Evolutionary conservation across 305 asterid genomes (phyloP).

Genomic region (Solanum aculeatissimum): DNA sequence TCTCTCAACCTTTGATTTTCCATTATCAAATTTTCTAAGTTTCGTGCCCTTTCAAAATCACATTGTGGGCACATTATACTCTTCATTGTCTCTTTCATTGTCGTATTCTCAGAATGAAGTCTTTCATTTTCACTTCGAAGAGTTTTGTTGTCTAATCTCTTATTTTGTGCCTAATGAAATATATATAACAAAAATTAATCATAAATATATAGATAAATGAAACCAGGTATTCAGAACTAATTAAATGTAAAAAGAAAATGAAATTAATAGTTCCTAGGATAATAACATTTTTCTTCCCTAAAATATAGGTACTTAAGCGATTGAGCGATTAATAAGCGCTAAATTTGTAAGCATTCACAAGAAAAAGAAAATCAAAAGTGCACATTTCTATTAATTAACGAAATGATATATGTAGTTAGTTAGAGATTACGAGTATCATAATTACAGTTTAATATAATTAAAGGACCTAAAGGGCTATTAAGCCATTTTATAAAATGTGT

Average conservation of each 20-base stretch:
- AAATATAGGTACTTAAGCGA: neutral
- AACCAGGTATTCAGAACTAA: neutral
- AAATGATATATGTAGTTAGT: too few species aligned
- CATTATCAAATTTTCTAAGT: slow-evolving; percentile 24
- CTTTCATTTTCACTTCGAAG: slow-evolving; percentile 44
- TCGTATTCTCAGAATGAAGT: slow-evolving; percentile 40
- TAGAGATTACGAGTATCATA: too few species aligned
- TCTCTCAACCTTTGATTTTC: slow-evolving; percentile 47
- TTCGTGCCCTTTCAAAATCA: slow-evolving; percentile 25
- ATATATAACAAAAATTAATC: neutral
- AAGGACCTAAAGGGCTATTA: too few species aligned
- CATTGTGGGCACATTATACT: slow-evolving; percentile 32
- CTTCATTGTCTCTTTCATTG: slow-evolving; percentile 37
- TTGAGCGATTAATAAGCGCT: too few species aligned
- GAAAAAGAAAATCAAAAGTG: too few species aligned
- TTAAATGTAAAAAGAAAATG: neutral
- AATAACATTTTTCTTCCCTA: neutral
- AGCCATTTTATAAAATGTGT: too few species aligned
- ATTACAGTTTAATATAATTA: too few species aligned
- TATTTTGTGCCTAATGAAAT: slow-evolving; percentile 30
- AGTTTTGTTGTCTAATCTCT: slow-evolving; percentile 35
- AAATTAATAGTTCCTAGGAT: neutral
- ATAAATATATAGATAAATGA: neutral
- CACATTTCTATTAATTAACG: too few species aligned
- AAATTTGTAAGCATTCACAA: too few species aligned